A percentile compares a stretch with the other conserved stretches of the same genome.
Evolutionary conservation across 164 flowering plant genomes (phyloP).

Genomic region (Stephania japonica): DNA sequence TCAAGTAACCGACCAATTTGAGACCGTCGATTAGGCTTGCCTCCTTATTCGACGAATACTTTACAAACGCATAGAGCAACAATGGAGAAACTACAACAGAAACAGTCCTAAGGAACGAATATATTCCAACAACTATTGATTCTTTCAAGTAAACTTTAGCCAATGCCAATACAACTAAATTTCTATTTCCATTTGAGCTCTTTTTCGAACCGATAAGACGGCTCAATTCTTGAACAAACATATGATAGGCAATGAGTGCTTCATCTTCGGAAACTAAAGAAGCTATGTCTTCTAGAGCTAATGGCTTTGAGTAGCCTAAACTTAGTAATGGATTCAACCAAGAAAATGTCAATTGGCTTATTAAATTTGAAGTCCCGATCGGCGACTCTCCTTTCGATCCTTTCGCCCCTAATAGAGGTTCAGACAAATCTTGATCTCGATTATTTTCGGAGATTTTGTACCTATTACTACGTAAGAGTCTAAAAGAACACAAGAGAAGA

Average conservation of each 20-base stretch:
- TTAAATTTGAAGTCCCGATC: conserved; percentile 24
- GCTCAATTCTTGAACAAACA: conserved; percentile 43
- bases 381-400: conserved; percentile 10
- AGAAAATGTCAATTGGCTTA: conserved; percentile 57
- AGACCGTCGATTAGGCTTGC: conserved; percentile 30
- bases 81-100: conserved; percentile 51
- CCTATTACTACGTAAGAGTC: conserved; percentile 12
- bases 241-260: conserved; percentile 43
- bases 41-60: conserved; percentile 32
- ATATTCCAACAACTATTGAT: conserved; percentile 39
- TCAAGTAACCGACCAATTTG: conserved; percentile 43
- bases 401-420: conserved; percentile 36
- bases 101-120: conserved; percentile 42
- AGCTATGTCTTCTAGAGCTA: conserved; percentile 63
- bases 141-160: conserved; percentile 48
- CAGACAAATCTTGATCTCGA: conserved; percentile 22
- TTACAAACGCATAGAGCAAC: conserved; percentile 54
- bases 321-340: conserved; percentile 67
- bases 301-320: conserved; percentile 52
- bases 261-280: conserved; percentile 49
- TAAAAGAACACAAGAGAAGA: conserved; percentile 47
- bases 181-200: conserved; percentile 9
- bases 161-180: conserved; percentile 41
- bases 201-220: conserved; percentile 18
- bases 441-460: conserved; percentile 8